Evolutionary conservation across 23 red algal species (phyloP), one percentile per base, ranked within the genome.

Genomic region (Agarophyton chilense): DNA sequence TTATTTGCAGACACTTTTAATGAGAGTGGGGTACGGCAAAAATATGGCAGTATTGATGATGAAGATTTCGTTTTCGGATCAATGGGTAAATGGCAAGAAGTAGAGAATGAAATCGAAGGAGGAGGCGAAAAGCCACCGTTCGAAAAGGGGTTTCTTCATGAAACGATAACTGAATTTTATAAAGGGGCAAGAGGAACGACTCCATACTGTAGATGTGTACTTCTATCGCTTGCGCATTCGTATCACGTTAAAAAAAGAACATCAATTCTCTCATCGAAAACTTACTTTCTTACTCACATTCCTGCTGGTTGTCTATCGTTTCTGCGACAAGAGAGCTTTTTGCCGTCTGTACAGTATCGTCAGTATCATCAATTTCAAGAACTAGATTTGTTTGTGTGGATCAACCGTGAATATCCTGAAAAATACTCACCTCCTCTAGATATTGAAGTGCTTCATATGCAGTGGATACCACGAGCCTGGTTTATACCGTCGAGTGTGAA

Each of bases 61-160:
- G 0, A 64, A 38, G 67, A 88, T 0, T n/a, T 13, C 32, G 24
- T 19, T 13, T 88, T 88, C 41, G 83, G 65, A 10, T 33, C 44
- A 12, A 4, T 52, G 34, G 83, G 83, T 24, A 76, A 18, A 14
- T 88, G 83, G 67, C 13, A 88, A 43, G 66, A 74, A 7, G 32
- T 40, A 13, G 83, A 88, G 26, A 47, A 55, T 10, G 28, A 60
- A 21, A 61, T 88, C 18, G 46, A 88, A 54, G 66, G 83, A 22
- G 65, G 29, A 45, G 83, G 21, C 40, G 83, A 16, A 45, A 88
- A 88, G 58, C 83, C 46, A 16, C 49, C 43, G 26, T 88, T 88
- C 25, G 16, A 88, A 24, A 57, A 6, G 2, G 53, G 11, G 9
- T 84, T 74, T 55, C 41, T 88, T 19, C 43, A 26, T 21, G 14